Evolutionary conservation across 2,329 filamentous ascomycete species (phyloP), one percentile per base, ranked within the genome.

Genomic region (Herpotrichia juniperi): DNA sequence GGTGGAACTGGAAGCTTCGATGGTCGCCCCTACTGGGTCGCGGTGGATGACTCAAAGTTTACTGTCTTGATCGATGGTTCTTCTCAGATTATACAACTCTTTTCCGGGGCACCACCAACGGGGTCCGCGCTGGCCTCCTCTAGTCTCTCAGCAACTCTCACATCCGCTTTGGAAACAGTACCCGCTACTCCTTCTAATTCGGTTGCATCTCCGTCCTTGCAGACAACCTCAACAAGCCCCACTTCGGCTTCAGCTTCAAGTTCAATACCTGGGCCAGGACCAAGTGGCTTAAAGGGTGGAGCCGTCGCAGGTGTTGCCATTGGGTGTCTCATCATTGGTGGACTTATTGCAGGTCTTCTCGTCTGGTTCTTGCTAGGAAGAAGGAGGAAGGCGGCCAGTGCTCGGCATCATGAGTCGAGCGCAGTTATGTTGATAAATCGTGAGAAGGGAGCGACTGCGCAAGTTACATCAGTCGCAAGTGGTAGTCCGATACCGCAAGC

Each of bases 261-360:
- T 48, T 30, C 46, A 21, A 10, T 17, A 6, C 16, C 42, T 5
- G 19, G 22, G 22, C 10, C 12, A 28, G 21, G 5, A 6, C 5
- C 9, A 7, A 5, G 7, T 11, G 42, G 55, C 12, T 34, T 70
- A 0, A 48, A 51, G 0, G 34, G 14, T 7, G 71, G 68, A 6
- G 63, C 63, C 0, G 59, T 59, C 7, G 73, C 71, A 28, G 74
- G 74, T 1, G 61, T 75, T 17, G 74, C 62, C 3, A 64, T 76
- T n/a, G 74, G 67, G 1, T 69, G 67, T 48, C 56, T 72, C n/a
- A 16, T 71, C 11, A 62, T 61, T 2, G 73, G 73, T 0, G 67
- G 64, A 0, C 22, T 69, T 0, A 53, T 70, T 16, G 61, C 67
- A 3, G 59, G 55, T 1, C 8, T 66, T 0, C 12, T 69, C 0